These are phyloP conservation scores for Pseudogymnoascus sp. DNA, from an alignment of 2,329 filamentous ascomycete species.

Conservation along the genomic window DNA sequence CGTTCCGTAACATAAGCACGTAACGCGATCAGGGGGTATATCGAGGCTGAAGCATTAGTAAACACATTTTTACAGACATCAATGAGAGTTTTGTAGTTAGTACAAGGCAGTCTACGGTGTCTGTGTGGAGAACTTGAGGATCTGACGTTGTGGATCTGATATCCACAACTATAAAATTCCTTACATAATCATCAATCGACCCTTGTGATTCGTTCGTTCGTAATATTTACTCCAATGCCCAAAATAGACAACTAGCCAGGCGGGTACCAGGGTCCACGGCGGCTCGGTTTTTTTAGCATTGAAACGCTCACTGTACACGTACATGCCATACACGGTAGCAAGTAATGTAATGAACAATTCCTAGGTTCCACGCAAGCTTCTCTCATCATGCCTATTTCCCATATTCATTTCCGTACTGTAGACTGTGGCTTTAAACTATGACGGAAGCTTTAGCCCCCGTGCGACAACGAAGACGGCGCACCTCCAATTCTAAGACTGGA, in stretches of 20 bases:
- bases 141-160: background rate
- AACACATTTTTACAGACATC: background rate
- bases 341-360: background rate
- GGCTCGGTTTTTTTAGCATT: background rate
- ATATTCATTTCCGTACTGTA: background rate
- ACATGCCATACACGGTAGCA: background rate
- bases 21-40: background rate
- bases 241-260: background rate
- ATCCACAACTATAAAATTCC: background rate
- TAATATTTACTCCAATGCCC: background rate
- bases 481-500: slow-evolving; percentile 13
- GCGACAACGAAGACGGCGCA: background rate
- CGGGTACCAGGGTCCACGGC: background rate
- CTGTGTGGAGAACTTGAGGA: background rate
- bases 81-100: background rate
- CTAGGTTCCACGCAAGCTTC: background rate
- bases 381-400: background rate
- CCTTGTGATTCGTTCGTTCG: background rate
- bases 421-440: background rate
- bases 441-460: background rate
- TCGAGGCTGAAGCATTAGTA: background rate
- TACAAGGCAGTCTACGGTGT: background rate
- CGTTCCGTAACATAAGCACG: background rate
- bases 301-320: background rate
- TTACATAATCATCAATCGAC: background rate